These are phyloP conservation scores for Elongisporangium senticosum DNA, from an alignment of 352 stramenopile genomes.

Conservation along the genomic window DNA sequence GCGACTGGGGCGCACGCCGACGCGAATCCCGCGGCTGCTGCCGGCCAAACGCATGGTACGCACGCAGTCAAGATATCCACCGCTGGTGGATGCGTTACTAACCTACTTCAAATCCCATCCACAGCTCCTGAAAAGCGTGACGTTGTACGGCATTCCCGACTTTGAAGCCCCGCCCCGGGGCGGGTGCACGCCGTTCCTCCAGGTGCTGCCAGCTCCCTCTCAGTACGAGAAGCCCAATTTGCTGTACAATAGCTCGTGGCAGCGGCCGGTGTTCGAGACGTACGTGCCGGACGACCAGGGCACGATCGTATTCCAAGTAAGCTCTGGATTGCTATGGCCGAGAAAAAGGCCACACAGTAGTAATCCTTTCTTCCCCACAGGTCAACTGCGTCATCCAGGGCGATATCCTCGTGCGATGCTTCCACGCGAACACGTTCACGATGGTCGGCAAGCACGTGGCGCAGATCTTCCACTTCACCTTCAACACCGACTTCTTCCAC, in stretches of 20 bases:
- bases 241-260: conserved; percentile 71
- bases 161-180: conserved; percentile 58
- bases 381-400: conserved; percentile 69
- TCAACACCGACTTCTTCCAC: conserved; percentile 80
- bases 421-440: conserved; percentile 64
- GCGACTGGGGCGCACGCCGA: conserved; percentile 32
- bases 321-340: background rate
- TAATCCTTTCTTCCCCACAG: conserved; percentile 12
- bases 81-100: background rate
- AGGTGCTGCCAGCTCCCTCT: conserved; percentile 56
- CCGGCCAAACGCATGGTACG: conserved; percentile 52
- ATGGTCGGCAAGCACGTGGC: conserved; percentile 77
- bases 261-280: conserved; percentile 54
- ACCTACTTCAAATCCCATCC: background rate
- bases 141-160: conserved; percentile 71
- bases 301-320: conserved; percentile 53
- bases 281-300: conserved; percentile 45
- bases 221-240: conserved; percentile 49
- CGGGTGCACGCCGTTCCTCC: conserved; percentile 57
- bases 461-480: conserved; percentile 84
- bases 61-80: background rate
- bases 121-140: conserved; percentile 40
- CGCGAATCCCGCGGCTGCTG: conserved; percentile 48
- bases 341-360: background rate
- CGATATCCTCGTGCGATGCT: conserved; percentile 64